Evolutionary conservation across 768 basidiomycete genomes (phyloP), one percentile per base, ranked within the genome.

Genomic region (Psilocybe sp.): DNA sequence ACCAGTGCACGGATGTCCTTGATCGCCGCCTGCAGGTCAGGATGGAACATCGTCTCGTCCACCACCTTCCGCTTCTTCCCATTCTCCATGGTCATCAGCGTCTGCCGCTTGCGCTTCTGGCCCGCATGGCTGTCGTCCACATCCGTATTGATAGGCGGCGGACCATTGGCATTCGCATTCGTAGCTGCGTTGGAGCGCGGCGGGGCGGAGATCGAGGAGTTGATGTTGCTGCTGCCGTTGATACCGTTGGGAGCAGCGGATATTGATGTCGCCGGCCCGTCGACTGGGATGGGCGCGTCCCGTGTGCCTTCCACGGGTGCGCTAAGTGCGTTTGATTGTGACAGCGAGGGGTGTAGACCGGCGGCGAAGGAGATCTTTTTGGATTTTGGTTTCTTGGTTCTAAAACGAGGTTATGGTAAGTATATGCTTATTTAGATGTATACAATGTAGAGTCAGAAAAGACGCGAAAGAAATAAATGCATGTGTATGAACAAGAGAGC

Each of bases 61-160:
- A 87, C 80, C 19, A 84, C 69, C 63, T 84, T 87, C 55, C 85
- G 74, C 73, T 83, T 82, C 78, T 88, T 89, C 39, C 82, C 84
- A 15, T 74, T 74, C 50, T 84, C 81, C 16, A 74, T 72, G 39
- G 78, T 67, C 1, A 77, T 77, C 34, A 51, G 58, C 2, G 69
- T 61, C 59, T 79, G 79, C 49, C 79, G 65, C 66, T 81, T 84
- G 51, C 79, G 69, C 63, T 81, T 84, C 66, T 76, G 75, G 0
- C 72, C 73, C 1, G 56, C 58, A 54, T 70, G 71, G 19, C 73
- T 72, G 7, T 63, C 72, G 32, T 77, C 79, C 3, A 69, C 67
- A 20, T 65, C 69, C 44, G 15, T 13, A 46, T 53, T 19, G 54
- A 12, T 8, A 34, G 52, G 16, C 12, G 41, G 14, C 16, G 36